Evolutionary conservation across 2,329 filamentous ascomycete species (phyloP).

Genomic region (Sporothrix pallida): DNA sequence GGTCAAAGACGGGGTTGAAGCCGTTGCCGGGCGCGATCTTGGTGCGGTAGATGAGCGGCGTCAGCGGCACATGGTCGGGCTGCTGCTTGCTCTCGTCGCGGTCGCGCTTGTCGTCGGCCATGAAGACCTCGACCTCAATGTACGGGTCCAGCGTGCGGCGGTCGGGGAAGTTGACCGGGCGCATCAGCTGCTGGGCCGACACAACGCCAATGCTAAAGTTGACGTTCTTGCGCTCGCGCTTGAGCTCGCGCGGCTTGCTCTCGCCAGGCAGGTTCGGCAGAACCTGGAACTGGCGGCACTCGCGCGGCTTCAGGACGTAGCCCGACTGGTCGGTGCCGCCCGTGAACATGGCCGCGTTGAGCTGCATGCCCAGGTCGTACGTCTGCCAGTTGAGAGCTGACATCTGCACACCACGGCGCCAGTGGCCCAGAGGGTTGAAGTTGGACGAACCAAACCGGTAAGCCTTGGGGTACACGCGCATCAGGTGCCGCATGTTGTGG

Average conservation of each 20-base stretch:
- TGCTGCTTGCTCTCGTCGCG: conserved; percentile 76
- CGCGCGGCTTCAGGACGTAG: conserved; percentile 90
- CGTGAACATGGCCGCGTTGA: conserved; percentile 98
- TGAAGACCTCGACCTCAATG: conserved; percentile 92
- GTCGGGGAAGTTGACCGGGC: conserved; percentile 63
- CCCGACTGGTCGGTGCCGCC: conserved; percentile 84
- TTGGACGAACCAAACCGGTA: conserved; percentile 86
- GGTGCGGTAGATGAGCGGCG: conserved; percentile 64
- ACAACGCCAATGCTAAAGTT: conserved; percentile 86
- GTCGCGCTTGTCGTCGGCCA: conserved; percentile 90
- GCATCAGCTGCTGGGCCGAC: conserved; percentile 92
- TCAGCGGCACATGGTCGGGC: conserved; percentile 48
- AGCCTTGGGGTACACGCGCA: conserved; percentile 90
- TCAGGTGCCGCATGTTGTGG: conserved; percentile 90
- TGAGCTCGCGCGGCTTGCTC: conserved; percentile 56
- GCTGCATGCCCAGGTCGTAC: conserved; percentile 91
- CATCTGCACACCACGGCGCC: conserved; percentile 97
- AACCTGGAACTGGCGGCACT: conserved; percentile 74
- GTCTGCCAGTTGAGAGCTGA: conserved; percentile 98
- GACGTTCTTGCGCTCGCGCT: conserved; percentile 80
- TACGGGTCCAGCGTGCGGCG: conserved; percentile 83
- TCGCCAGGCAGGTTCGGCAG: conserved; percentile 59
- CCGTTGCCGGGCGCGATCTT: conserved; percentile 84
- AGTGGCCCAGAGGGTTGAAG: conserved; percentile 91
- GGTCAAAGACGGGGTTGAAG: conserved; percentile 88